Percentiles rank a stretch among this genome's conserved stretches.
phyloP scores from a whole-genome alignment of 2,329 filamentous ascomycete species.

The Magnaporthales sp. region DNA sequence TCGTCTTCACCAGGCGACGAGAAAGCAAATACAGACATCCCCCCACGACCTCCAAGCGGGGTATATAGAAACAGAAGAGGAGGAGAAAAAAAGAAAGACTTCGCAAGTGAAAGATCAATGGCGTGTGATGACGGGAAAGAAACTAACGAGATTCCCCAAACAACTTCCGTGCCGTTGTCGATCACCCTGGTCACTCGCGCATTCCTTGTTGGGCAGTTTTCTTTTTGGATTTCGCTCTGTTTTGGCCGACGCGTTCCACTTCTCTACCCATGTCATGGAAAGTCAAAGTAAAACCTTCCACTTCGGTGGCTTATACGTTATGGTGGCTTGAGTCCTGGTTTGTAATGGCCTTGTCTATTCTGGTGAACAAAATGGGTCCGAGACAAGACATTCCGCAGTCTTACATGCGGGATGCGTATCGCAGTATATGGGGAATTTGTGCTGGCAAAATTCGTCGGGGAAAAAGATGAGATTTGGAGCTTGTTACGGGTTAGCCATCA shows the following conservation, averaged over 20 bases:
- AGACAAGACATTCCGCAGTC: no score
- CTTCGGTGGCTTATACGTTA: no score
- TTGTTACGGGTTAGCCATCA: background rate
- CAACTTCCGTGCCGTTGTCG: background rate
- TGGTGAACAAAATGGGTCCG: no score
- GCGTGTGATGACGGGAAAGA: background rate
- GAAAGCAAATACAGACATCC: background rate
- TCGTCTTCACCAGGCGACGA: background rate
- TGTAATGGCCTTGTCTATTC: no score
- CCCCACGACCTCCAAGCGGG: background rate
- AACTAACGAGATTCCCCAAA: background rate
- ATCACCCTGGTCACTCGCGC: background rate
- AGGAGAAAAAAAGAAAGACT: background rate
- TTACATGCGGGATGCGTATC: no score
- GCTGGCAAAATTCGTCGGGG: background rate
- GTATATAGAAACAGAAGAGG: background rate
- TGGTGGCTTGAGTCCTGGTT: no score
- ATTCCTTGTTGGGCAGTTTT: no score
- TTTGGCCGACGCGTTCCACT: no score
- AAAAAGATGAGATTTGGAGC: background rate
- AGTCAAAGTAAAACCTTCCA: no score
- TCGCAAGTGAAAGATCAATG: background rate
- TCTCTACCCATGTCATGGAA: no score
- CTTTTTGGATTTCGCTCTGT: no score
- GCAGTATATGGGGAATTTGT: background rate